Conservation (phyloP, 352 stramenopile species). For the Pythium grandisporangium region DNA sequence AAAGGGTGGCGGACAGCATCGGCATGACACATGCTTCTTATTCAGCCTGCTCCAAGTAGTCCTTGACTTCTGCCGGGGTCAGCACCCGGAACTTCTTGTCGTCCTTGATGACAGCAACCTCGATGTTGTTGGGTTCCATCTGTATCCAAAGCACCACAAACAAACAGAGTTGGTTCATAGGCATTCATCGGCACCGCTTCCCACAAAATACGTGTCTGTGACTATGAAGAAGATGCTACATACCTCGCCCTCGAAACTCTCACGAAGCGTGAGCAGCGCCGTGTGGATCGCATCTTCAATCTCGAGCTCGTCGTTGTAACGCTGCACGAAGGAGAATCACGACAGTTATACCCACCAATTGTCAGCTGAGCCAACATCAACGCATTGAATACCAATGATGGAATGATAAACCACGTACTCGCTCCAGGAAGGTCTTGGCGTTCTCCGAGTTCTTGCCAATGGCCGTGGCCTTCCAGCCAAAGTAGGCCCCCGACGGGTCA, state of each 20-base stretch:
- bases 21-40: too few species aligned
- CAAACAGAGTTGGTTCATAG: neutral
- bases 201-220: too few species aligned
- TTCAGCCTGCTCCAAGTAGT: constrained; percentile 99
- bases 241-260: constrained; percentile 96
- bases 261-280: constrained; percentile 96
- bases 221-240: constrained; percentile 4
- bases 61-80: constrained; percentile 96
- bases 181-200: too few species aligned
- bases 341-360: neutral
- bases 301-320: constrained; percentile 96
- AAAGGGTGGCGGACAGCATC: too few species aligned
- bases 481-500: constrained; percentile 97
- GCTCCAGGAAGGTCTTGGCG: constrained; percentile 99
- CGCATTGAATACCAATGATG: neutral
- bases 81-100: constrained; percentile 97
- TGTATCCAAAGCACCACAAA: constrained; percentile 18
- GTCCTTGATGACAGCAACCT: constrained; percentile 96
- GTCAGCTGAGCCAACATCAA: neutral
- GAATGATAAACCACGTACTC: constrained; percentile 52
- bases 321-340: constrained; percentile 18
- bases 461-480: constrained; percentile 99
- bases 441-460: constrained; percentile 98
- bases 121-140: constrained; percentile 98
- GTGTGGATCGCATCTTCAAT: constrained; percentile 99